Conservation (phyloP, 2,329 filamentous ascomycete species). For the Niveomyces coronatus region DNA sequence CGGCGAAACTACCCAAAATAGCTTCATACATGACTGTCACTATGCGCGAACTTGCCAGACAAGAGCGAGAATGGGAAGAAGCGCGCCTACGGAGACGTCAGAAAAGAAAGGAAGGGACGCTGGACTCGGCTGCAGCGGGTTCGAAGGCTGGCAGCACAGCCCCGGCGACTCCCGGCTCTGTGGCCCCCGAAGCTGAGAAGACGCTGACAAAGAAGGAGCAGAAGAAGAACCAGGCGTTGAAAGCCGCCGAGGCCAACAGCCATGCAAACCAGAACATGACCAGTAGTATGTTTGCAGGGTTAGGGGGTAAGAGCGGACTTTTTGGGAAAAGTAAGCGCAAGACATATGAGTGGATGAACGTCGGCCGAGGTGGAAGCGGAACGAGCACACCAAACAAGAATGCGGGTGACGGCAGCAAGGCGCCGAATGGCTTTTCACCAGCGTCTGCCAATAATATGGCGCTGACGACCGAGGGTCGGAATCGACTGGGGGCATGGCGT, state of each 20-base stretch:
- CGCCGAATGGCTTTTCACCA: slow-evolving; percentile 21
- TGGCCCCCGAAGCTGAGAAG: slow-evolving; percentile 56
- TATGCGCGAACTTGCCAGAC: slow-evolving; percentile 51
- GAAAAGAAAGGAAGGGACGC: slow-evolving; percentile 48
- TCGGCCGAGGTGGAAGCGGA: slow-evolving; percentile 38
- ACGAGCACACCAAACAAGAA: slow-evolving; percentile 38
- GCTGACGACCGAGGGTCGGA: slow-evolving; percentile 47
- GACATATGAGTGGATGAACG: slow-evolving; percentile 68
- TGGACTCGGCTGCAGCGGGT: slow-evolving; percentile 36
- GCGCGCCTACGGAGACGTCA: slow-evolving; percentile 56
- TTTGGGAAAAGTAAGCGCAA: slow-evolving; percentile 54
- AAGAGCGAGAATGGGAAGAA: slow-evolving; percentile 65
- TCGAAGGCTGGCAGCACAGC: slow-evolving; percentile 47
- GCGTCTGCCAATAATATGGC: slow-evolving; percentile 23
- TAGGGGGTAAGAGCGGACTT: slow-evolving; percentile 50
- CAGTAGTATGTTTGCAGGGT: slow-evolving; percentile 58
- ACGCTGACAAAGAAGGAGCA: slow-evolving; percentile 78
- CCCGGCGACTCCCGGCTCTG: slow-evolving; percentile 50
- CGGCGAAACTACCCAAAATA: slow-evolving; percentile 37
- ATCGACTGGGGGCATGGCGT: slow-evolving; percentile 62
- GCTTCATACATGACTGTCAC: slow-evolving; percentile 40
- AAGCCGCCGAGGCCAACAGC: slow-evolving; percentile 65
- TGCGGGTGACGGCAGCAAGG: slow-evolving; percentile 23
- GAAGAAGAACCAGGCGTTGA: slow-evolving; percentile 65
- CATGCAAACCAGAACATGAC: slow-evolving; percentile 79